Evolutionary conservation across 805 yeast species (phyloP).

Genomic region (Wickerhamiella brachini): DNA sequence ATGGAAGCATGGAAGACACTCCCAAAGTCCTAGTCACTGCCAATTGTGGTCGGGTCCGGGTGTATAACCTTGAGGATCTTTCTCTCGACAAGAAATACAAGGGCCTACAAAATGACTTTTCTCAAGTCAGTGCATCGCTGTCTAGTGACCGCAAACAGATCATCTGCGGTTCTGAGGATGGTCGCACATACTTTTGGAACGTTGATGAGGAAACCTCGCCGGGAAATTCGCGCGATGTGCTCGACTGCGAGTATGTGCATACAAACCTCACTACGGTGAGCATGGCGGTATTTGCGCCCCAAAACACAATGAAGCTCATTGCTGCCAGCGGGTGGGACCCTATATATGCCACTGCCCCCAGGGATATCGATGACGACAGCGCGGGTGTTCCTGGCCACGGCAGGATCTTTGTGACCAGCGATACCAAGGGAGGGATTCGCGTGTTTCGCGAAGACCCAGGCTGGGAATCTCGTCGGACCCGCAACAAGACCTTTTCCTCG

Average conservation of each 20-base stretch:
- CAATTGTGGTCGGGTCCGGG: constrained; percentile 66
- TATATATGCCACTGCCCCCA: neutral
- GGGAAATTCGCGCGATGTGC: neutral
- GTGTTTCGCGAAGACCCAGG: constrained; percentile 1
- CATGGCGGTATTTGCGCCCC: constrained; percentile 7
- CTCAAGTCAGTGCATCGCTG: constrained; percentile 55
- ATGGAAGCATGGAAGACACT: too few species aligned
- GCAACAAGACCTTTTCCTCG: neutral
- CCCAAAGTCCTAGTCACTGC: constrained; percentile 46
- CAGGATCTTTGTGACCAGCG: constrained; percentile 1
- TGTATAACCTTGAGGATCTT: constrained; percentile 42
- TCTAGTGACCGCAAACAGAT: constrained; percentile 46
- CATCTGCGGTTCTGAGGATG: constrained; percentile 76
- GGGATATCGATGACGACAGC: neutral
- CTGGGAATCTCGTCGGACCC: neutral
- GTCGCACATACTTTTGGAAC: constrained; percentile 76
- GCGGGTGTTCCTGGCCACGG: neutral
- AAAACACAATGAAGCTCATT: neutral
- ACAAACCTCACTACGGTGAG: constrained; percentile 1
- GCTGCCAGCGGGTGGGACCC: neutral
- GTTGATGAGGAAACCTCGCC: constrained; percentile 12
- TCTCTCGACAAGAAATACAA: constrained; percentile 52
- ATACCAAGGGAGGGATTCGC: constrained; percentile 3
- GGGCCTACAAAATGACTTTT: constrained; percentile 57
- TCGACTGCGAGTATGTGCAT: constrained; percentile 2